A percentile compares a stretch with the other conserved stretches of the same genome.
phyloP scores from a whole-genome alignment of 176 grass and related monocot species.

The Cenchrus fungigraminus region DNA sequence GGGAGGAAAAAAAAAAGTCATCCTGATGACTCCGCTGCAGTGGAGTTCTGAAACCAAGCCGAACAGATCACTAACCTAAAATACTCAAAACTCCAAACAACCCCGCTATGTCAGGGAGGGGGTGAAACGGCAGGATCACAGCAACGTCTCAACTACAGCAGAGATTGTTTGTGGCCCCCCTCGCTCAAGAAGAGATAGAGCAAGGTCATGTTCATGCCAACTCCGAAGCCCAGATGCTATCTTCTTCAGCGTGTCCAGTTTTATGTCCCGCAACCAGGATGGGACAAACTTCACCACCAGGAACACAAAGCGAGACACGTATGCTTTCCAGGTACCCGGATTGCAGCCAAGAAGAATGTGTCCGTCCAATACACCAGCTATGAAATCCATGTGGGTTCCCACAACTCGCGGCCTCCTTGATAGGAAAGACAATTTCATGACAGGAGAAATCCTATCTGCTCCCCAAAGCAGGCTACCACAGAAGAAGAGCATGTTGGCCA shows the following conservation, averaged over 20 bases:
- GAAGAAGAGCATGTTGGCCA: slow-evolving; percentile 91
- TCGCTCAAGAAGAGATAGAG: slow-evolving; percentile 75
- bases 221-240: slow-evolving; percentile 66
- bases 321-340: slow-evolving; percentile 82
- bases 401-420: slow-evolving; percentile 75
- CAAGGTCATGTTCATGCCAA: slow-evolving; percentile 83
- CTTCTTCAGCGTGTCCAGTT: slow-evolving; percentile 70
- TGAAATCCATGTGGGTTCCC: slow-evolving; percentile 91
- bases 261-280: slow-evolving; percentile 74
- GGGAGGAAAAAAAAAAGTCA: neutral
- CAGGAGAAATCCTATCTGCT: slow-evolving; percentile 43
- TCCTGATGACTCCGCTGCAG: neutral
- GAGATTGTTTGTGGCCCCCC: slow-evolving; percentile 61
- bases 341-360: slow-evolving; percentile 84
- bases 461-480: slow-evolving; percentile 81
- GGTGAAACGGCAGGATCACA: slow-evolving; percentile 37
- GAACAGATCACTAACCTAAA: neutral
- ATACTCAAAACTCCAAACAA: neutral
- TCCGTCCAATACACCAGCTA: slow-evolving; percentile 75
- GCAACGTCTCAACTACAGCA: slow-evolving; percentile 55
- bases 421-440: slow-evolving; percentile 58
- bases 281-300: slow-evolving; percentile 87
- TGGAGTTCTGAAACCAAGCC: neutral
- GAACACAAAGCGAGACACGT: slow-evolving; percentile 73
- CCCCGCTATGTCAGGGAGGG: neutral